Percentiles rank a stretch among this genome's conserved stretches.
phyloP scores from a whole-genome alignment of 768 basidiomycete species.

The Pleurotus platypus region DNA sequence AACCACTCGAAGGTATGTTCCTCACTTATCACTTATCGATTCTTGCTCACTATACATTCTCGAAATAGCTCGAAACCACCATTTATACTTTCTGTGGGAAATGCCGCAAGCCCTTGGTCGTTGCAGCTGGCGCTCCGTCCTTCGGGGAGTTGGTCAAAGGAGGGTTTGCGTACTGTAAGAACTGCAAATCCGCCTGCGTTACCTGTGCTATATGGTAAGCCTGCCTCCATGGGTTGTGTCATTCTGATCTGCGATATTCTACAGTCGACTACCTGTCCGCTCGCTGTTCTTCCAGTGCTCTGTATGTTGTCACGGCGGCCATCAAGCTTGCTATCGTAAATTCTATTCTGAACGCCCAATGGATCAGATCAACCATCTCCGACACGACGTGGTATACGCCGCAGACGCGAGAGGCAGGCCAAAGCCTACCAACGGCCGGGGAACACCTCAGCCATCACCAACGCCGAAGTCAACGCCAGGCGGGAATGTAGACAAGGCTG shows the following conservation, averaged over 20 bases:
- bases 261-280: slow-evolving; percentile 74
- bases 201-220: slow-evolving; percentile 75
- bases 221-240: background rate
- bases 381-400: slow-evolving; percentile 11
- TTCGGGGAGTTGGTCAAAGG: slow-evolving; percentile 27
- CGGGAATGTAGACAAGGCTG: background rate
- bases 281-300: slow-evolving; percentile 71
- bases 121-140: slow-evolving; percentile 31
- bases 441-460: slow-evolving; percentile 12
- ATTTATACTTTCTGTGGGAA: slow-evolving; percentile 68
- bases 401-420: slow-evolving; percentile 11
- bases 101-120: slow-evolving; percentile 61
- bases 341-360: slow-evolving; percentile 63
- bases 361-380: slow-evolving; percentile 27
- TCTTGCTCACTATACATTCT: background rate
- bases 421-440: slow-evolving; percentile 11
- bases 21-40: background rate
- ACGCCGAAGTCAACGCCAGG: background rate
- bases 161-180: slow-evolving; percentile 51
- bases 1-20: slow-evolving; percentile 48
- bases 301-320: slow-evolving; percentile 77
- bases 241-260: background rate
- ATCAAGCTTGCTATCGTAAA: slow-evolving; percentile 70
- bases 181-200: slow-evolving; percentile 45
- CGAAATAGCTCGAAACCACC: slow-evolving; percentile 58